Evolutionary conservation across 2,329 filamentous ascomycete genomes (phyloP).

Genomic region (Fusarium anguioides): DNA sequence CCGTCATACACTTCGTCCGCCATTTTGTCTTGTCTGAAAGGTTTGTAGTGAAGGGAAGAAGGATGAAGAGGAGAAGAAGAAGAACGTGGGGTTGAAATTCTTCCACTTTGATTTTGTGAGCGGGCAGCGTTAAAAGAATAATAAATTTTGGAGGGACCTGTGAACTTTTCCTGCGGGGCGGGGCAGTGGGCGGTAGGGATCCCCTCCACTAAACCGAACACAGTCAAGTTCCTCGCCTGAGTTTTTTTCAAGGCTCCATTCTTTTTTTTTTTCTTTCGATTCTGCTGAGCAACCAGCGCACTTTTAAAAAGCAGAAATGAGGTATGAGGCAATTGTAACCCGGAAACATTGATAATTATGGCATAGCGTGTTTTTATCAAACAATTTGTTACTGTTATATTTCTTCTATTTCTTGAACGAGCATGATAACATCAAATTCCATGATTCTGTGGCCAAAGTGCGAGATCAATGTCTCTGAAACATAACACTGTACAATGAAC

Average conservation of each 20-base stretch:
- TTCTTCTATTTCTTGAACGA: neutral
- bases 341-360: slow-evolving; percentile 7
- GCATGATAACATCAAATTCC: neutral
- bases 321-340: slow-evolving; percentile 35
- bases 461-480: neutral
- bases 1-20: slow-evolving; percentile 98
- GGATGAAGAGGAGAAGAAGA: slow-evolving; percentile 43
- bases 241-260: slow-evolving; percentile 46
- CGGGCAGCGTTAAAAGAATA: slow-evolving; percentile 38
- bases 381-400: neutral
- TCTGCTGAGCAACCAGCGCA: slow-evolving; percentile 25
- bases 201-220: slow-evolving; percentile 43
- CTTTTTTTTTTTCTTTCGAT: slow-evolving; percentile 26
- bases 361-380: slow-evolving; percentile 1
- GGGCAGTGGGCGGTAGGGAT: slow-evolving; percentile 42
- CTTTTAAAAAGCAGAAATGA: slow-evolving; percentile 37
- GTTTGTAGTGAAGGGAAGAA: slow-evolving; percentile 45
- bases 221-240: slow-evolving; percentile 44
- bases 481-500: slow-evolving; percentile 20
- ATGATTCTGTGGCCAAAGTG: slow-evolving; percentile 15
- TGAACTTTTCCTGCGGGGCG: slow-evolving; percentile 50
- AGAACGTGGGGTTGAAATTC: slow-evolving; percentile 54
- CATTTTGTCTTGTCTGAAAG: slow-evolving; percentile 70
- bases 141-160: slow-evolving; percentile 49
- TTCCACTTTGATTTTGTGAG: slow-evolving; percentile 50